Evolutionary conservation across 805 yeast species (phyloP).

Genomic region (Teunomyces cretensis): DNA sequence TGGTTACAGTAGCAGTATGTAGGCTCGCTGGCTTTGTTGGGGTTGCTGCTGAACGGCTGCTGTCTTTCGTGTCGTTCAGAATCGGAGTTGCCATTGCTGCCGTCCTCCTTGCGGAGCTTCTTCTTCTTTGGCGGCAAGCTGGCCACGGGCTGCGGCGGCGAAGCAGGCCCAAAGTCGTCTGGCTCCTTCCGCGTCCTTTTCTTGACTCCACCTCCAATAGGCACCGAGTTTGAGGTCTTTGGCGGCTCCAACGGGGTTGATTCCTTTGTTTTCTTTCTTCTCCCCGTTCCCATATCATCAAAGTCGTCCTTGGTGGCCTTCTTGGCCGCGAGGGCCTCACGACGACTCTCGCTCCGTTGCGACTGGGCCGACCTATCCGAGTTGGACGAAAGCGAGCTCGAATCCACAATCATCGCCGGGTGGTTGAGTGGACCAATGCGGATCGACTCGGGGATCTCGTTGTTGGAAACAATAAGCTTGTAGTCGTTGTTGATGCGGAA

Average conservation of each 20-base stretch:
- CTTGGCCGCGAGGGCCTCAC: slow-evolving; percentile 91
- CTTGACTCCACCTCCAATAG: slow-evolving; percentile 1
- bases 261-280: slow-evolving; percentile 16
- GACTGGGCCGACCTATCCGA: slow-evolving; percentile 61
- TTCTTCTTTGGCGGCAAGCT: slow-evolving; percentile 11
- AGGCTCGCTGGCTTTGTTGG: slow-evolving; percentile 51
- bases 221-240: not conserved
- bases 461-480: slow-evolving; percentile 63
- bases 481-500: slow-evolving; percentile 78
- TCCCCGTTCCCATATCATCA: slow-evolving; percentile 21
- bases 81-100: slow-evolving; percentile 10
- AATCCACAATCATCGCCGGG: slow-evolving; percentile 79
- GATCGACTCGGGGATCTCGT: slow-evolving; percentile 79
- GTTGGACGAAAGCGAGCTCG: slow-evolving; percentile 40
- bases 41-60: not conserved
- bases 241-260: slow-evolving; percentile 20
- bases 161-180: slow-evolving; percentile 5
- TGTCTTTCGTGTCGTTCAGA: not conserved
- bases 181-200: slow-evolving; percentile 4
- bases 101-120: slow-evolving; percentile 16
- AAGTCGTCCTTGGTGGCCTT: slow-evolving; percentile 53
- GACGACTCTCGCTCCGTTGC: slow-evolving; percentile 77
- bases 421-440: slow-evolving; percentile 81
- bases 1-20: slow-evolving; percentile 95
- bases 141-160: slow-evolving; percentile 5